Evolutionary conservation across 1,284 basidiomycete species (phyloP), one percentile per base, ranked within the genome.

Genomic region (Coniophora puteana): DNA sequence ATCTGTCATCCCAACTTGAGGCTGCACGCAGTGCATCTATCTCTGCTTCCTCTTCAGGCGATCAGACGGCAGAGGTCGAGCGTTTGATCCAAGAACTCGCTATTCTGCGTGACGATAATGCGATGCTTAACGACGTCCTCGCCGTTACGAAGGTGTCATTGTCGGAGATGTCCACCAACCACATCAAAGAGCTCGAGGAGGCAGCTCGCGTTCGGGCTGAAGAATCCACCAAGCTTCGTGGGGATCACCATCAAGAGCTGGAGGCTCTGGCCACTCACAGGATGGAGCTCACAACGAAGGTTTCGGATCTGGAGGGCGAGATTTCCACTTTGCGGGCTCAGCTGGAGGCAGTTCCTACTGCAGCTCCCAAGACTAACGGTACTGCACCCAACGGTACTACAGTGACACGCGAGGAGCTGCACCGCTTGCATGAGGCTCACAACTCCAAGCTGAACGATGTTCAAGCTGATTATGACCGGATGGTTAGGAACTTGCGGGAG

Each of bases 381-480:
- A 61, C 55, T 5, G 55, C 66, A 10, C 63, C 69, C 7, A 65
- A 66, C 22, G 57, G 69, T 14, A 62, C 72, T 18, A 66, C 75
- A 28, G 76, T 87, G 8, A 76, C 83, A 26, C 80, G 78, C 52
- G 85, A 89, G 47, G 85, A 89, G 44, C 63, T 90, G 33, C 78
- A 80, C 57, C 76, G 71, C 52, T 62, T 84, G 58, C 84, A 89
- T 51, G 83, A 88, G 57, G 88, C 86, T 5, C 88, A 89, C 59
- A 90, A 87, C 54, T 68, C 83, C 48, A 90, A 85, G 66, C 66
- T 93, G 52, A 71, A 84, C 48, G 88, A 92, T 59, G 56, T 92
- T 45, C 71, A 87, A 55, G 79, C 83, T 23, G 76, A 77, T 33
- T 80, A 91, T 53, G 80, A 83, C 36, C 81, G 79, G 52, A 66